phyloP scores from a whole-genome alignment of 2,329 filamentous ascomycete genomes.

The Xylaria sp. region DNA sequence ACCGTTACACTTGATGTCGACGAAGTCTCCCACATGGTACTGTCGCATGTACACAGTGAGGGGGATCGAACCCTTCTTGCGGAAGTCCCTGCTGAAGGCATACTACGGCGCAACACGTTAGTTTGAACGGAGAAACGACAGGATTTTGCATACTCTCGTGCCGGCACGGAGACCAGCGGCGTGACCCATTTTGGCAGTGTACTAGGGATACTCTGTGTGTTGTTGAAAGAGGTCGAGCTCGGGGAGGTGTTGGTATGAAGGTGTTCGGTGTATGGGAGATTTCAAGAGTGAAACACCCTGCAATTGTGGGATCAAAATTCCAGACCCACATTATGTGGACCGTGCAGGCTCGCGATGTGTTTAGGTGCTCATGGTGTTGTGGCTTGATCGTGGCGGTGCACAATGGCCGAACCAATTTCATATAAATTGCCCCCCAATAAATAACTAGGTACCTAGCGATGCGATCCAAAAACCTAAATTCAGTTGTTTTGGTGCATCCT shows the following conservation, averaged over 20 bases:
- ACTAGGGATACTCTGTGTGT: not conserved
- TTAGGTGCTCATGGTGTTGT: too few species aligned
- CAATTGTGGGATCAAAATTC: slow-evolving; percentile 4
- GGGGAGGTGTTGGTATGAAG: not conserved
- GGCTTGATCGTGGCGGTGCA: too few species aligned
- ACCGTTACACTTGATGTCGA: slow-evolving; percentile 99
- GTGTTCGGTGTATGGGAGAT: not conserved
- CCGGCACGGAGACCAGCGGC: slow-evolving; percentile 11
- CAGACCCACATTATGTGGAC: too few species aligned
- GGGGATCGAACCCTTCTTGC: slow-evolving; percentile 92
- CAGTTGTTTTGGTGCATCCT: too few species aligned
- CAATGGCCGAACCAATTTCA: too few species aligned
- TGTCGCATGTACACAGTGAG: slow-evolving; percentile 93
- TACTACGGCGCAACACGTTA: slow-evolving; percentile 53
- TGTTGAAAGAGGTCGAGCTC: not conserved
- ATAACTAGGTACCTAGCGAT: too few species aligned
- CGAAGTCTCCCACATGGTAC: slow-evolving; percentile 98
- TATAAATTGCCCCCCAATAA: too few species aligned
- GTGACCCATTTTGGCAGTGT: slow-evolving; percentile 1
- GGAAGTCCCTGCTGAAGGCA: slow-evolving; percentile 94
- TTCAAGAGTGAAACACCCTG: not conserved
- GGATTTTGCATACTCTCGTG: slow-evolving; percentile 4
- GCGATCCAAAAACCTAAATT: too few species aligned
- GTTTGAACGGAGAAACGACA: slow-evolving; percentile 49
- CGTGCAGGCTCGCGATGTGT: too few species aligned